Evolutionary conservation across 139 green algal genomes (phyloP).

Genomic region (Gonium pectorale): DNA sequence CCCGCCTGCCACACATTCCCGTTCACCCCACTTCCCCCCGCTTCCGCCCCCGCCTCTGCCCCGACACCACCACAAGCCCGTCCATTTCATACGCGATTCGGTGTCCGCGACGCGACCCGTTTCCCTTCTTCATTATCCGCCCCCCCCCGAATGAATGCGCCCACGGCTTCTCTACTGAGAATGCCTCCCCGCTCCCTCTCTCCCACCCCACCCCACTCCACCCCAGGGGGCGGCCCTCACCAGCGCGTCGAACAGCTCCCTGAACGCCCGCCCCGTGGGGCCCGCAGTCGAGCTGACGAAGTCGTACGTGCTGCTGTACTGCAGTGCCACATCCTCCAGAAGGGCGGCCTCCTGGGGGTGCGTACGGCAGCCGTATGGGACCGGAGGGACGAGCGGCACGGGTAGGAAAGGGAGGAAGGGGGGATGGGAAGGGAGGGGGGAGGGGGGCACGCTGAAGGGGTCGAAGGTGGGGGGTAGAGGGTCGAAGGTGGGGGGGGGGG

Average conservation of each 20-base stretch:
- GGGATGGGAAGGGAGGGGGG: not conserved
- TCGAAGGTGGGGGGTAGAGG: not conserved
- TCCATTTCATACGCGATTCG: no score
- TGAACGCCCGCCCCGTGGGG: slow-evolving; percentile 20
- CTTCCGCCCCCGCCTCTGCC: no score
- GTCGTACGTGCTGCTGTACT: slow-evolving; percentile 54
- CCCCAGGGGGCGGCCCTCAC: not conserved
- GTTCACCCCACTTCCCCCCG: no score
- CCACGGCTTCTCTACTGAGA: no score
- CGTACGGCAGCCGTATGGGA: not conserved
- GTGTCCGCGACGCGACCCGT: no score
- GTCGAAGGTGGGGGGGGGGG: not conserved
- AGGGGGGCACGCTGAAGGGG: not conserved
- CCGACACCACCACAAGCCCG: no score
- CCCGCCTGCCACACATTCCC: no score
- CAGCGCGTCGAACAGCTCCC: slow-evolving; percentile 54
- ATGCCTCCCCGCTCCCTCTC: not conserved
- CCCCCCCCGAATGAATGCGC: no score
- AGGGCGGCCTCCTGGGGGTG: slow-evolving; percentile 46
- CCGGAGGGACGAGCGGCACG: not conserved
- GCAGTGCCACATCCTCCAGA: slow-evolving; percentile 62
- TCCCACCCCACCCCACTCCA: not conserved
- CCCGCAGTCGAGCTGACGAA: slow-evolving; percentile 45
- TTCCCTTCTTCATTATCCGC: no score
- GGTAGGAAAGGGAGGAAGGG: not conserved